Evolutionary conservation across 495 filamentous ascomycete species (phyloP), one percentile per base, ranked within the genome.

Genomic region (Lepidopterella palustris): DNA sequence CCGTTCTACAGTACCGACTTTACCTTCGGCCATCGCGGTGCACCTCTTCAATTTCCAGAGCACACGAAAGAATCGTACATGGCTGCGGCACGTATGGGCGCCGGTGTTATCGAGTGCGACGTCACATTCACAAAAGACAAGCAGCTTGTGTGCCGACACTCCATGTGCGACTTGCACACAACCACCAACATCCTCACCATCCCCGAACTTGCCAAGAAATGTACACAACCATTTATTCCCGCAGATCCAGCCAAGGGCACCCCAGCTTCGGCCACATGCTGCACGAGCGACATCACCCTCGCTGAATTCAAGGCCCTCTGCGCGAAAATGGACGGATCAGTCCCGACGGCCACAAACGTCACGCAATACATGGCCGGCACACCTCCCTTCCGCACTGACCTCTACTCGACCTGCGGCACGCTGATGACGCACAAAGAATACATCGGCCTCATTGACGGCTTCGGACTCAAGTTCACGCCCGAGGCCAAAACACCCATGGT

Each of bases 31-130:
- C 83, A 86, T 57, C 80, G 83, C 21, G 83, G 83, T 32, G 82
- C 74, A 2, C 77, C 80, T 10, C 70, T 86, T 24, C 79, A 83
- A 59, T 80, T 86, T 58, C 83, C 83, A n/a, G 82, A 85, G 71
- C 76, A 85, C 62, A 82, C 78, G 11, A 57, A 68, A 13, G 75
- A 82, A 69, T 76, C 74, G 5, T 72, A 78, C 56, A 69, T 75
- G 45, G 82, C 82, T 2, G 83, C 77, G 10, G 74, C 77, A 0
- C 71, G 82, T 25, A 81, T 81, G 80, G 83, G 82, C n/a, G 82
- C 83, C 1, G 82, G 83, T 21, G 77, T 86, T 60, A 72, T 83
- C 23, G 83, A 86, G 59, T 86, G 83, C 69, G 83, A 86, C 66
- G 82, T 84, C 8, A 72, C 77, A 10, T 86, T 86, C 68, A 85